Evolutionary conservation across 148 eudicot genomes (phyloP), one percentile per base, ranked within the genome.

Genomic region (Vaccinium myrtillus): DNA sequence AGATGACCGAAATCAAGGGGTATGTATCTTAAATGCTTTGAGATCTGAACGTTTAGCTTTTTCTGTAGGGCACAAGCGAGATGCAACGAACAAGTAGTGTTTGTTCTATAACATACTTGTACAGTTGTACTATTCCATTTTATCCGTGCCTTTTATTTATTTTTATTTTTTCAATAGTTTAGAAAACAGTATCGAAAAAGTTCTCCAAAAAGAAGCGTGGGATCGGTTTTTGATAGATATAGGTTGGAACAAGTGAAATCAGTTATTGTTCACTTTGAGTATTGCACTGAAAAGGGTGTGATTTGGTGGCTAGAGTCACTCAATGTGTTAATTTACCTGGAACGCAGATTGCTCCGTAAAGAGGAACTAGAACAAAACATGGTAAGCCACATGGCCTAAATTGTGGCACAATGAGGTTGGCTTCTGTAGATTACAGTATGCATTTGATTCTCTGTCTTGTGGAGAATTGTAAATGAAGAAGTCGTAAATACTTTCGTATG

Each of bases 1-100:
- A 8, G 98, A 94, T 61, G 99, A 96, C 77, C 93, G 76, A 90
- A 88, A 89, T 83, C 93, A 90, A 71, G 87, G 76, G 92, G 97
- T 94, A 48, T 74, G 86, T 32, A 53, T 86, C 25, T 85, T 77
- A 15, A 36, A 2, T 25, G 9, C 46, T 54, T 43, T 25, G 14
- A 79, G 19, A n/a, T 15, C 73, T 48, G 18, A 8, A 43, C 43
- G 27, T 59, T 39, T 63, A 23, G 56, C 83, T 32, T 59, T 80
- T 53, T n/a, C 8, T 8, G 39, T 77, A 23, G 5, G 43, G 46
- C 63, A 30, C 79, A n/a, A n/a, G 65, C 14, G 6, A 27, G 18
- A 49, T 78, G 63, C 7, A 0, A 54, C 16, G 36, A 15, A 77
- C 14, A 51, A 77, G 65, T 59, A 19, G 21, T 77, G 19, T 39